Evolutionary conservation across 2,329 filamentous ascomycete genomes (phyloP).

Genomic region (Chaetothyriales sp.): DNA sequence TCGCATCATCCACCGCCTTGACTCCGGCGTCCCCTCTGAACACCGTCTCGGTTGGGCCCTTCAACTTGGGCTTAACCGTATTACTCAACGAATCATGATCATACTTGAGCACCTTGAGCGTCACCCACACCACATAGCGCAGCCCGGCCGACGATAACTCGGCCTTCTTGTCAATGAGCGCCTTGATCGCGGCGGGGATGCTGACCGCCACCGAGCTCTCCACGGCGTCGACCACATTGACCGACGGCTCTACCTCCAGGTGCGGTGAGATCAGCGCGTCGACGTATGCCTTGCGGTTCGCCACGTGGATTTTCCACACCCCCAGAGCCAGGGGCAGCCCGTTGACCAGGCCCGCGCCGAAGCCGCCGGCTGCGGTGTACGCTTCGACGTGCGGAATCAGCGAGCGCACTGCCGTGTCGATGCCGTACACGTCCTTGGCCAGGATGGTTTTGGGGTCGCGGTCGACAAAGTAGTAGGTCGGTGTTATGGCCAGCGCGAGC

Average conservation of each 20-base stretch:
- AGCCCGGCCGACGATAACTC: background rate
- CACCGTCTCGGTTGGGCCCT: background rate
- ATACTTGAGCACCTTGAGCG: background rate
- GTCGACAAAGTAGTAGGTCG: background rate
- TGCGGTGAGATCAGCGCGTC: background rate
- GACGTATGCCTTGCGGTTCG: background rate
- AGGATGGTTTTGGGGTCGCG: background rate
- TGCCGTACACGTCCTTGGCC: background rate
- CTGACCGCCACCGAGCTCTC: background rate
- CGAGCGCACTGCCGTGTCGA: background rate
- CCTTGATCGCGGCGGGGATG: background rate
- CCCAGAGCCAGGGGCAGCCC: background rate
- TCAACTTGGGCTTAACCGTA: background rate
- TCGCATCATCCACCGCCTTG: background rate
- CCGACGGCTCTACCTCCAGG: background rate
- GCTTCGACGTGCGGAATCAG: background rate
- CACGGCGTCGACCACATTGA: background rate
- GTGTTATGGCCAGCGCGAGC: background rate
- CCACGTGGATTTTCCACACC: background rate
- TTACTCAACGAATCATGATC: background rate
- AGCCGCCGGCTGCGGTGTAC: background rate
- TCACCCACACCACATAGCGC: background rate
- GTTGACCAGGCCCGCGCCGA: background rate
- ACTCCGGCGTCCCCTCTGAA: background rate
- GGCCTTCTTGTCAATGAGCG: background rate